Conservation (phyloP, 176 grass and related monocot species). For the Hsuehochloa calcarea region DNA sequence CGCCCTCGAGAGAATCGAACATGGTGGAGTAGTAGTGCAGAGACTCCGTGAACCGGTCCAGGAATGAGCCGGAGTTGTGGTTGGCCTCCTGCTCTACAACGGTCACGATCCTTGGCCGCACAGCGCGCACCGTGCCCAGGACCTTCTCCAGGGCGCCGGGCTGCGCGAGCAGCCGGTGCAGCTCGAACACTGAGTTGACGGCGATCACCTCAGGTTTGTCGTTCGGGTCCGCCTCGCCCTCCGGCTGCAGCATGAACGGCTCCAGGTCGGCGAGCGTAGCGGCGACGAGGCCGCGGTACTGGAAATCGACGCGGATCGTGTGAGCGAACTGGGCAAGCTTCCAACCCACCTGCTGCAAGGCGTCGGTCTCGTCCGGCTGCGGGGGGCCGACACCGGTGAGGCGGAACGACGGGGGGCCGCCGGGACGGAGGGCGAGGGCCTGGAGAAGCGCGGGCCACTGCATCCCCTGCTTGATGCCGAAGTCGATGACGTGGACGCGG, state of each 20-base stretch:
- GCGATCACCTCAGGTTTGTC: conserved; percentile 77
- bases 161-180: conserved; percentile 73
- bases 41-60: conserved; percentile 87
- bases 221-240: conserved; percentile 22
- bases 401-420: conserved; percentile 70
- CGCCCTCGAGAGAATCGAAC: conserved; percentile 93
- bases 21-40: conserved; percentile 97
- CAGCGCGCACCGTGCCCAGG: conserved; percentile 56
- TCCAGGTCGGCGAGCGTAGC: conserved; percentile 77
- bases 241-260: conserved; percentile 68
- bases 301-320: conserved; percentile 82
- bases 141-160: conserved; percentile 84
- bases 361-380: conserved; percentile 75
- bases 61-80: conserved; percentile 74
- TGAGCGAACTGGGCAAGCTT: conserved; percentile 85
- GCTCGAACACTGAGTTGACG: conserved; percentile 83
- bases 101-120: conserved; percentile 83
- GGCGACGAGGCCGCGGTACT: conserved; percentile 76
- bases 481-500: conserved; percentile 91
- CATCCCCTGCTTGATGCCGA: conserved; percentile 94
- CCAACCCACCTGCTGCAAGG: conserved; percentile 81
- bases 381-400: conserved; percentile 85
- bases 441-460: conserved; percentile 95
- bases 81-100: conserved; percentile 90
- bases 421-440: conserved; percentile 84